Evolutionary conservation across 2,329 filamentous ascomycete species (phyloP).

Genomic region (Fusarium sp.): DNA sequence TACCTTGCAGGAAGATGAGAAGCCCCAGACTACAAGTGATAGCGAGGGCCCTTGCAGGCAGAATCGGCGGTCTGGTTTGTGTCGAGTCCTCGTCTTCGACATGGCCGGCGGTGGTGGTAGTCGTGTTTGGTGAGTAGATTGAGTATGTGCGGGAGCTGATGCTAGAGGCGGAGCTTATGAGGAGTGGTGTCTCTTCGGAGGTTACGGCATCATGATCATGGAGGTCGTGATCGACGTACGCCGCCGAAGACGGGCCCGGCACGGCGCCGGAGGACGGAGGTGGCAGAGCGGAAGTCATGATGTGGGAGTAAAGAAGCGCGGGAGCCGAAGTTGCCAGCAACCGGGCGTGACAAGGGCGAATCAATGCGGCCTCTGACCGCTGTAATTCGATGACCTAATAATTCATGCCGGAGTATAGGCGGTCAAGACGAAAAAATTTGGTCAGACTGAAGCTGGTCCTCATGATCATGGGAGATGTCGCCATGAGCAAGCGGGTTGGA

Average conservation of each 20-base stretch:
- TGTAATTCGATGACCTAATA: neutral
- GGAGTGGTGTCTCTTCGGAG: conserved; percentile 39
- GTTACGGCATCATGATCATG: neutral
- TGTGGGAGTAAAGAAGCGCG: neutral
- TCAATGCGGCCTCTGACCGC: neutral
- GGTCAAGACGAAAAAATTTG: neutral
- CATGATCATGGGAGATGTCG: conserved; percentile 11
- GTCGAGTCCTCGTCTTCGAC: conserved; percentile 6
- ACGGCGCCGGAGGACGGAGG: conserved; percentile 6
- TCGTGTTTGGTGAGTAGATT: neutral
- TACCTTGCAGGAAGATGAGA: conserved; percentile 45
- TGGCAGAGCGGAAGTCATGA: conserved; percentile 13
- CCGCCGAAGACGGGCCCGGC: conserved; percentile 9
- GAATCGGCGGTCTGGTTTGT: conserved; percentile 36
- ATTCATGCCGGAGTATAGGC: neutral
- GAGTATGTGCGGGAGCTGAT: conserved; percentile 8
- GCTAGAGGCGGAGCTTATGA: conserved; percentile 16
- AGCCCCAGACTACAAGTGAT: conserved; percentile 52
- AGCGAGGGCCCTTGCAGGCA: conserved; percentile 50
- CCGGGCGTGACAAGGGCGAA: neutral
- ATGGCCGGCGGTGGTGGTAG: conserved; percentile 5
- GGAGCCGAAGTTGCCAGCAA: neutral
- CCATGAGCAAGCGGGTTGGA: conserved; percentile 22
- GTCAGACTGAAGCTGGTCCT: neutral
- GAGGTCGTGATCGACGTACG: neutral